Evolutionary conservation across 164 flowering plant species (phyloP).

Genomic region (Amborella trichopoda): DNA sequence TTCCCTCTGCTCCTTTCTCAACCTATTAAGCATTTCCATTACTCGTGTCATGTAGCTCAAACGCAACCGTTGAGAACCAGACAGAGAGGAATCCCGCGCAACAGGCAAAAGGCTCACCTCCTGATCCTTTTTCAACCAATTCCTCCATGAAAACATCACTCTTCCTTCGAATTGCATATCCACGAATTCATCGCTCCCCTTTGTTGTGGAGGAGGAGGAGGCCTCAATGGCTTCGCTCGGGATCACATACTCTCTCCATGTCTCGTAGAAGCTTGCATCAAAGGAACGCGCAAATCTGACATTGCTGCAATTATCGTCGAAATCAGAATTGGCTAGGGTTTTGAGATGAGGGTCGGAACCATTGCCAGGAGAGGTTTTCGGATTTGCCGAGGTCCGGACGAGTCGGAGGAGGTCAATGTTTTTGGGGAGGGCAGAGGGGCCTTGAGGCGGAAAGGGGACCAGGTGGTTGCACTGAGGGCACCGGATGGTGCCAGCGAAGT

Average conservation of each 20-base stretch:
- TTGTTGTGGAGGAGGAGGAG: slow-evolving; percentile 11
- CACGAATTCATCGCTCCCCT: not conserved
- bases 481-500: slow-evolving; percentile 40
- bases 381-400: slow-evolving; percentile 12
- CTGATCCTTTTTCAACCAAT: slow-evolving; percentile 10
- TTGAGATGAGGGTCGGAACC: too few species aligned
- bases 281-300: slow-evolving; percentile 30
- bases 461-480: slow-evolving; percentile 84
- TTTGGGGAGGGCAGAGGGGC: slow-evolving; percentile 72
- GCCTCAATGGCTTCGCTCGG: slow-evolving; percentile 25
- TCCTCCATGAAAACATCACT: not conserved
- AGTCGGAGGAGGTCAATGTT: slow-evolving; percentile 85
- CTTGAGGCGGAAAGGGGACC: slow-evolving; percentile 41
- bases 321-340: too few species aligned
- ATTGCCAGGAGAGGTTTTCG: slow-evolving; percentile 13
- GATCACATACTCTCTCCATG: slow-evolving; percentile 61
- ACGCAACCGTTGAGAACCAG: slow-evolving; percentile 17
- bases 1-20: slow-evolving; percentile 30
- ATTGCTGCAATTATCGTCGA: too few species aligned
- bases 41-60: slow-evolving; percentile 30
- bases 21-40: slow-evolving; percentile 32
- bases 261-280: slow-evolving; percentile 40
- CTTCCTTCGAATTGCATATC: not conserved
- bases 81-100: not conserved
- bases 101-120: slow-evolving; percentile 39